Evolutionary conservation across 805 yeast species (phyloP).

Genomic region (Blastobotrys chiropterorum): DNA sequence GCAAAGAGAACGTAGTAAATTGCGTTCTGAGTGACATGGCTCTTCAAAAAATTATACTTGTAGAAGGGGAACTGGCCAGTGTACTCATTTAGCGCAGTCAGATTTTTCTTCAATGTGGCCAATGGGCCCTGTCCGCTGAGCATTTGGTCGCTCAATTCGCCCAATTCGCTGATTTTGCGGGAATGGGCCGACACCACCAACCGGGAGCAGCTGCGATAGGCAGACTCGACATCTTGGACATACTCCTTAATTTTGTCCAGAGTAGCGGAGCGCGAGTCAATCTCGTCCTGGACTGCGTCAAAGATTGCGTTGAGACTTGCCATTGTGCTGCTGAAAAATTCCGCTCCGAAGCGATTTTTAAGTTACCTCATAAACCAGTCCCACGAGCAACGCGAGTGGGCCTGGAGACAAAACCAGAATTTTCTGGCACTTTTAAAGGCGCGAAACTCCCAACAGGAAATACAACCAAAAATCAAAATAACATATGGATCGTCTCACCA

Average conservation of each 20-base stretch:
- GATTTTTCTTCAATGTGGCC: not conserved
- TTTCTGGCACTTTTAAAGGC: too few species aligned
- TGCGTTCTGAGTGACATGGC: conserved; percentile 3
- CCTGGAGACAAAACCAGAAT: too few species aligned
- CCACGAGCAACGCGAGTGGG: too few species aligned
- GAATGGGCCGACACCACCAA: conserved; percentile 4
- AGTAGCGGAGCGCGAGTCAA: conserved; percentile 1
- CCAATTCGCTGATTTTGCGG: not conserved
- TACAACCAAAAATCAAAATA: too few species aligned
- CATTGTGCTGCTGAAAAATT: too few species aligned
- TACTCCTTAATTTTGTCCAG: conserved; percentile 1
- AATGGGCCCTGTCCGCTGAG: not conserved
- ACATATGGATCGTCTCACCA: too few species aligned
- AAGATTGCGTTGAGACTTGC: not conserved
- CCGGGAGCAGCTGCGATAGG: conserved; percentile 1
- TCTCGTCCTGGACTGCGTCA: conserved; percentile 2
- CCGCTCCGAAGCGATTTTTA: too few species aligned
- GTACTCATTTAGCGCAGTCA: conserved; percentile 2
- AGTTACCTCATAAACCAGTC: too few species aligned
- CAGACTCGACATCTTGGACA: conserved; percentile 5
- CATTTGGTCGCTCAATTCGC: not conserved
- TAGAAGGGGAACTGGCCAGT: conserved; percentile 10
- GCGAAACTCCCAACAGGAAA: too few species aligned
- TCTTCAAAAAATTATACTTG: conserved; percentile 8
- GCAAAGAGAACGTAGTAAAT: not conserved